Evolutionary conservation across 176 grass and related monocot species (phyloP).

Genomic region (Poa annua): DNA sequence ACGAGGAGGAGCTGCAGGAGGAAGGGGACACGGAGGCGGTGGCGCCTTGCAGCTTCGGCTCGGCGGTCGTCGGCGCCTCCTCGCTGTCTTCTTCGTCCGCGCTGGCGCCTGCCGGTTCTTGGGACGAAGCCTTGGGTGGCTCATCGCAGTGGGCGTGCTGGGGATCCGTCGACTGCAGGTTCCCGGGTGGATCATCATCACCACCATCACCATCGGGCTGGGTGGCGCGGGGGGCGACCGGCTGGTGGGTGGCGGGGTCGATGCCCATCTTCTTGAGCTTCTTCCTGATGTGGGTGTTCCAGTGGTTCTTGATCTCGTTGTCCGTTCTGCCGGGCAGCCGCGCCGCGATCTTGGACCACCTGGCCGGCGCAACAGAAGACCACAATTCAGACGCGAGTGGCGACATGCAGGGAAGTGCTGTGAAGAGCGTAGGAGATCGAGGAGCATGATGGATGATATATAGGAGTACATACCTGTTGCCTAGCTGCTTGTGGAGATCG

Average conservation of each 20-base stretch:
- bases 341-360: constrained; percentile 97
- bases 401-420: no score
- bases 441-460: no score
- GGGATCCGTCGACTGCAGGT: not conserved
- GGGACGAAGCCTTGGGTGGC: constrained; percentile 8
- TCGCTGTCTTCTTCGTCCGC: not conserved
- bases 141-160: not conserved
- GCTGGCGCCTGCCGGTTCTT: not conserved
- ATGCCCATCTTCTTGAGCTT: constrained; percentile 92
- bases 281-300: constrained; percentile 99
- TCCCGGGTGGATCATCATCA: not conserved
- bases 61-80: not conserved
- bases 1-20: constrained; percentile 43
- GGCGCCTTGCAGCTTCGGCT: constrained; percentile 22
- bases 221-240: not conserved
- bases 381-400: no score
- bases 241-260: constrained; percentile 72
- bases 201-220: not conserved
- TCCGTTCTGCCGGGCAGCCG: constrained; percentile 88
- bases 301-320: constrained; percentile 99
- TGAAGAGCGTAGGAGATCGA: no score
- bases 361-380: not conserved
- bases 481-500: constrained; percentile 86
- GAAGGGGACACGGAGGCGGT: constrained; percentile 19
- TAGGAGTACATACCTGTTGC: constrained; percentile 57